Evolutionary conservation across 2,329 filamentous ascomycete species (phyloP).

Genomic region (Blastomyces percursus): DNA sequence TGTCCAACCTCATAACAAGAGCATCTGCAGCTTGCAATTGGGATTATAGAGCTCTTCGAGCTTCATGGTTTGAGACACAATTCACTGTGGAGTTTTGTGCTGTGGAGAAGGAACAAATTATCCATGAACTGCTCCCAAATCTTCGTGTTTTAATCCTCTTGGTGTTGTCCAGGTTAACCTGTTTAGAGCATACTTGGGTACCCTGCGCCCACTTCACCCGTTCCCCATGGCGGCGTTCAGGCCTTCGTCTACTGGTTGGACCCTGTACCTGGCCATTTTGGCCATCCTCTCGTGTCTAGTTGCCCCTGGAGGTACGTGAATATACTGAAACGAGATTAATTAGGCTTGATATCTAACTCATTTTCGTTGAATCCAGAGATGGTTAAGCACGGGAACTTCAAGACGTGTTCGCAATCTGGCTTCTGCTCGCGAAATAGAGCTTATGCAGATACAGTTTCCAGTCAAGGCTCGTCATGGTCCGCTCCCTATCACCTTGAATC

Average conservation of each 20-base stretch:
- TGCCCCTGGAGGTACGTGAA: conserved; percentile 50
- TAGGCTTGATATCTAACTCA: not conserved
- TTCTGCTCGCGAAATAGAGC: conserved; percentile 94
- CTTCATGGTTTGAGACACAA: not conserved
- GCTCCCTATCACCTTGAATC: conserved; percentile 70
- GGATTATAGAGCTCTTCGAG: not conserved
- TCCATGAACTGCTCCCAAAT: not conserved
- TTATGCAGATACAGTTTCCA: conserved; percentile 66
- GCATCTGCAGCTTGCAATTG: conserved; percentile 1
- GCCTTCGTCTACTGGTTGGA: conserved; percentile 52
- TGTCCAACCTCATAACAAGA: not conserved
- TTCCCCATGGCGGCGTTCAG: conserved; percentile 15
- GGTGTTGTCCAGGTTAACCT: not conserved
- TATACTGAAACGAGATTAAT: not conserved
- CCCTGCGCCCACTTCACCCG: not conserved
- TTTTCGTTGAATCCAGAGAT: conserved; percentile 42
- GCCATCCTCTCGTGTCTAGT: conserved; percentile 50
- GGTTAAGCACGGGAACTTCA: conserved; percentile 96
- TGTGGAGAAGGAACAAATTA: not conserved
- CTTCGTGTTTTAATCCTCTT: not conserved
- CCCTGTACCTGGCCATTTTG: conserved; percentile 50
- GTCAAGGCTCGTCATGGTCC: conserved; percentile 56
- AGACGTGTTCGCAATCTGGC: conserved; percentile 87
- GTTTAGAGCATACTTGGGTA: not conserved
- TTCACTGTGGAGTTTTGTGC: not conserved